Base-by-base conservation (phyloP, 805 yeast species). In the Cyberlindnera meyerae region DNA sequence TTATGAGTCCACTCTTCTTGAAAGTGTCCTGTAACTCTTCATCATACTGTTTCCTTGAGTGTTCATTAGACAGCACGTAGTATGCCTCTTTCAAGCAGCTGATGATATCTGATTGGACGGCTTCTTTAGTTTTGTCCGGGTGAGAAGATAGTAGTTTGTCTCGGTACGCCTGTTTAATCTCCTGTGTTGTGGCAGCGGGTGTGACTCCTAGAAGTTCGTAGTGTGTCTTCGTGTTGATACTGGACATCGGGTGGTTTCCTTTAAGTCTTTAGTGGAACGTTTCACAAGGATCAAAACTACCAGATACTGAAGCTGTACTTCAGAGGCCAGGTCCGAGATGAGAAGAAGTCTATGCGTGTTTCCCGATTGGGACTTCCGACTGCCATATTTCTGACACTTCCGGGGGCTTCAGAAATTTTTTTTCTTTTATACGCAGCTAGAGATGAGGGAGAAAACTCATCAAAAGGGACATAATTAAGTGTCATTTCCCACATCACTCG, bases 41-140 rank as follows among this genome's bases (percentile, higher is more conserved):
- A 54, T 85, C 86, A 54, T 86, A 85, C n/a, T 65, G 52, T 5
- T 40, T 29, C 26, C 83, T 63, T 3, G 42, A 27, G 4, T 36
- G 47, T 0, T 62, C 52, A 45, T 76, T 70, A 0, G 67, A 55
- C 7, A 88, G 60, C 0, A 69, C 63, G n/a, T 60, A 51, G 49
- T 83, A 88, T 0, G 97, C 96, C 16, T 57, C 60, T 47, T 81
- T 72, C 21, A 88, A 67, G 17, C 60, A 59, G 39, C 73, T 63
- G 8, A 78, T 60, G 5, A 62, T 43, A 24, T 51, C 51, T 14
- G 40, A 22, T 4, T 42, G 29, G 3, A 37, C 31, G 3, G 32
- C 29, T 16, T 45, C 43, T 4, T 45, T 42, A 4, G 55, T 50
- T 49, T 88, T 89, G 55, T 90, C 97, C 1, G 97, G 97, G 57